Evolutionary conservation across 495 filamentous ascomycete species (phyloP), one percentile per base, ranked within the genome.

Genomic region (Arthonia radiata): DNA sequence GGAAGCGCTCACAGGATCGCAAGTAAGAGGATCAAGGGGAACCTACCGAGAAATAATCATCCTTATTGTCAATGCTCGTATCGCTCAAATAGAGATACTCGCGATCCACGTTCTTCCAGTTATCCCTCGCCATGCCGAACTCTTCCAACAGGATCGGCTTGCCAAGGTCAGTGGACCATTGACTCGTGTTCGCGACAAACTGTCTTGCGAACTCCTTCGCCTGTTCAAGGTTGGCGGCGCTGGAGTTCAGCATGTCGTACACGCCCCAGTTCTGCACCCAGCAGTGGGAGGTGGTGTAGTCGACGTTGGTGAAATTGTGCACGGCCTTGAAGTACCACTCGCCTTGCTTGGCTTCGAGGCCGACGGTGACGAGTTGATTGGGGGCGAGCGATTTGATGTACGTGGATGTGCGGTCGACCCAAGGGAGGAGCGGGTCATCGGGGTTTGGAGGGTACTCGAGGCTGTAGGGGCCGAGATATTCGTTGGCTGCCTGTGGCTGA

Each of bases 341-440:
- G 1, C 39, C 39, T 18, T 42, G 39, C 19, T 42, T 42, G 19
- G 33, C 61, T 27, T 68, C 62, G 31, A 73, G 69, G 13, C 72
- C 70, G 25, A 67, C 50, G 0, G 62, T 64, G n/a, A 77, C 65
- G 52, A 77, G 60, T 39, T 76, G 72, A 19, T 54, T 46, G 1
- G 54, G 35, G 36, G 76, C 72, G 6, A 77, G 37, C 12, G 41
- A 48, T 45, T 73, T 71, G 48, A 77, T 64, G 35, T 67, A 73
- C 1, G 52, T 44, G 29, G 55, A 62, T 11, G 56, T 67, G 11
- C 53, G 50, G n/a, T 47, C 46, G 15, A 61, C 61, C 71, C 71
- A 79, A 13, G 39, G 33, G 24, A 39, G 32, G 3, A 42, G 26
- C 1, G 31, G 26, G 25, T 42, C 39, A 4, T 27, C 23, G 9